A percentile compares a stretch with the other conserved stretches of the same genome.
Evolutionary conservation across 164 flowering plant species (phyloP).

Genomic region (Stephania yunnanensis): DNA sequence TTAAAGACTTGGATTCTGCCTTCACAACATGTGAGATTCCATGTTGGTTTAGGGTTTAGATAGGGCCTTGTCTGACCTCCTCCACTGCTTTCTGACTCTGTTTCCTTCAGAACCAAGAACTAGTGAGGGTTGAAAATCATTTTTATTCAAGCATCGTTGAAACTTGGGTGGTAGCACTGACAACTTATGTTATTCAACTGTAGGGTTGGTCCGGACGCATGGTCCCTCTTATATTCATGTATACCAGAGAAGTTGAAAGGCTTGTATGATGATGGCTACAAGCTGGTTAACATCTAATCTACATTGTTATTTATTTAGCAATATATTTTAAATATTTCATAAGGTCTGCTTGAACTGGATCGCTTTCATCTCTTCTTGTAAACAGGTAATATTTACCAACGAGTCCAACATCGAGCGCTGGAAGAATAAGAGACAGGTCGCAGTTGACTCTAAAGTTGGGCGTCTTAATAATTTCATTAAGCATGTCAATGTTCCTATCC

Average conservation of each 20-base stretch:
- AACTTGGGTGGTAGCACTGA: neutral
- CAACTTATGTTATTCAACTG: slow-evolving; percentile 10
- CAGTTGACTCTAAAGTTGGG: slow-evolving; percentile 85
- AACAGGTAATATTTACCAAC: slow-evolving; percentile 86
- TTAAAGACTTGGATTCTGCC: too few species aligned
- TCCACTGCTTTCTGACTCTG: too few species aligned
- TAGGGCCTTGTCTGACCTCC: too few species aligned
- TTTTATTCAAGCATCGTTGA: neutral
- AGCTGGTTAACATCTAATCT: slow-evolving; percentile 52
- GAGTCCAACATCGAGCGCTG: slow-evolving; percentile 92
- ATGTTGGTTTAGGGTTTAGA: too few species aligned
- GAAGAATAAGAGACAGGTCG: slow-evolving; percentile 73
- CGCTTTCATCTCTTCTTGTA: neutral
- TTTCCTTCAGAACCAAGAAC: too few species aligned
- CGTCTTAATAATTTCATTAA: slow-evolving; percentile 68
- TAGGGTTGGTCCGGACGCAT: slow-evolving; percentile 89
- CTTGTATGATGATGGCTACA: slow-evolving; percentile 78
- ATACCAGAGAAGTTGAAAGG: slow-evolving; percentile 77
- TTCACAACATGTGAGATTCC: too few species aligned
- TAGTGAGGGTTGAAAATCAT: neutral
- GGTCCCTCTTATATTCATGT: slow-evolving; percentile 87
- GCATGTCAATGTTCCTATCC: slow-evolving; percentile 35
- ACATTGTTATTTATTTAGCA: neutral
- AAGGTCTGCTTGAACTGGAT: neutral
- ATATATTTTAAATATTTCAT: slow-evolving; percentile 1